Percentiles rank a stretch among this genome's conserved stretches.
Conservation (phyloP, 257 asterid genomes). For the Prunella vulgaris region DNA sequence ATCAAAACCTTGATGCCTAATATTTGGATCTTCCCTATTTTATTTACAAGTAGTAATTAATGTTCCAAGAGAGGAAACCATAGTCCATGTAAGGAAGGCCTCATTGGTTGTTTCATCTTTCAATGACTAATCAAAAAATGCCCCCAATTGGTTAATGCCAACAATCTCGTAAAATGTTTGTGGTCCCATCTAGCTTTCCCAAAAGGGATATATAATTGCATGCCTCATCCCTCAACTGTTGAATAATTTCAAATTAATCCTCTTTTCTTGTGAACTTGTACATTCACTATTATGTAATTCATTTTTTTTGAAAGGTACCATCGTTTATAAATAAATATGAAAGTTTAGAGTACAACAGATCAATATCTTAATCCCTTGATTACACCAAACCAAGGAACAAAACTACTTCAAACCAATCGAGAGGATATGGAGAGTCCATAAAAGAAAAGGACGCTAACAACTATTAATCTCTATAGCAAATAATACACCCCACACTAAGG, state of each 20-base stretch:
- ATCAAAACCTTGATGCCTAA: not conserved
- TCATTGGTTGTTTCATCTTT: constrained; percentile 21
- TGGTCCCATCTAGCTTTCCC: not conserved
- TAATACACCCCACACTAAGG: no score
- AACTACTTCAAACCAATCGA: no score
- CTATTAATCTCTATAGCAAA: no score
- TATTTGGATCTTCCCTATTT: not conserved
- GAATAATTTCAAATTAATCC: constrained; percentile 4
- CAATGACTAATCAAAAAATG: constrained; percentile 14
- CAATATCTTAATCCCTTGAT: no score
- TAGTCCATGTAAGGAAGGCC: constrained; percentile 20
- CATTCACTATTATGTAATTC: no score
- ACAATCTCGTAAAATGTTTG: not conserved
- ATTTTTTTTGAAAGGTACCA: no score
- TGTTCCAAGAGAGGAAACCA: constrained; percentile 14
- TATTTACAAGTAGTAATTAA: not conserved
- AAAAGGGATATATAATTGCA: constrained; percentile 1
- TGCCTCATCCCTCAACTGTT: not conserved
- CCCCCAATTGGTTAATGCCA: constrained; percentile 27
- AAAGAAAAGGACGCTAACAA: no score
- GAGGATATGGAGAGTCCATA: no score
- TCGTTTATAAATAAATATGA: no score
- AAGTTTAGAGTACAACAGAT: no score
- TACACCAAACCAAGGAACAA: no score
- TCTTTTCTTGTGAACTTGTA: not conserved